Conservation (phyloP, 2,329 filamentous ascomycete genomes). For the Aspergillus cejpii region DNA sequence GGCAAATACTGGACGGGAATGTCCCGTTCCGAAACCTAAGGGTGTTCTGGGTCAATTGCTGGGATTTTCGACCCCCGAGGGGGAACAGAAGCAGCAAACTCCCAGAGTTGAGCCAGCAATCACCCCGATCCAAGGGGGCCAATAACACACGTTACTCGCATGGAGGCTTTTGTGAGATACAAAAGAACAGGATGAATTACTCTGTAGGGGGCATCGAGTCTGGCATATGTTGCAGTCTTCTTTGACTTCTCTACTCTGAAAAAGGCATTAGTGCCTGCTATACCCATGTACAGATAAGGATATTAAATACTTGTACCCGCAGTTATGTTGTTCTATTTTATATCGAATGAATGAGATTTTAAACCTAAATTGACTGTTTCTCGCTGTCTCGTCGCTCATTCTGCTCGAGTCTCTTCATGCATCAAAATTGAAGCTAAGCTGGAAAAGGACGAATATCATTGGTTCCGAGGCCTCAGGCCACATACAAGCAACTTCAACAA, state of each 20-base stretch:
- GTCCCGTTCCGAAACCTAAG: slow-evolving; percentile 84
- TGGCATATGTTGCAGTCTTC: background rate
- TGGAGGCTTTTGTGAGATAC: background rate
- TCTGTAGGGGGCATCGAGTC: background rate
- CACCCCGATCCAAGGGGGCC: background rate
- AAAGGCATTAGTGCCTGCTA: slow-evolving; percentile 9
- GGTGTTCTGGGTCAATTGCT: slow-evolving; percentile 70
- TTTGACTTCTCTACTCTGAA: background rate
- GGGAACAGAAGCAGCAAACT: slow-evolving; percentile 12
- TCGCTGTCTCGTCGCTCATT: no score
- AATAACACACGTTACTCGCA: background rate
- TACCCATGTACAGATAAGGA: slow-evolving; percentile 21
- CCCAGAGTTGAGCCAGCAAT: slow-evolving; percentile 7
- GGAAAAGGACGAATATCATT: slow-evolving; percentile 16
- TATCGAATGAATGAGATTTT: background rate
- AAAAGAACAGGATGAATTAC: background rate
- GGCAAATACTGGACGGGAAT: slow-evolving; percentile 58
- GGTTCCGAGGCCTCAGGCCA: slow-evolving; percentile 12
- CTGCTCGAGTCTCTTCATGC: background rate
- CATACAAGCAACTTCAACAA: slow-evolving; percentile 7
- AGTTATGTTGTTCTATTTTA: slow-evolving; percentile 2
- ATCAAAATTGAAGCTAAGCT: slow-evolving; percentile 14
- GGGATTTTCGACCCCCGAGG: slow-evolving; percentile 53
- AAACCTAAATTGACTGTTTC: background rate
- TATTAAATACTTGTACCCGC: slow-evolving; percentile 7